These are phyloP conservation scores for Eimeria praecox DNA, from an alignment of 169 alveolate genomes.

Conservation along the genomic window DNA sequence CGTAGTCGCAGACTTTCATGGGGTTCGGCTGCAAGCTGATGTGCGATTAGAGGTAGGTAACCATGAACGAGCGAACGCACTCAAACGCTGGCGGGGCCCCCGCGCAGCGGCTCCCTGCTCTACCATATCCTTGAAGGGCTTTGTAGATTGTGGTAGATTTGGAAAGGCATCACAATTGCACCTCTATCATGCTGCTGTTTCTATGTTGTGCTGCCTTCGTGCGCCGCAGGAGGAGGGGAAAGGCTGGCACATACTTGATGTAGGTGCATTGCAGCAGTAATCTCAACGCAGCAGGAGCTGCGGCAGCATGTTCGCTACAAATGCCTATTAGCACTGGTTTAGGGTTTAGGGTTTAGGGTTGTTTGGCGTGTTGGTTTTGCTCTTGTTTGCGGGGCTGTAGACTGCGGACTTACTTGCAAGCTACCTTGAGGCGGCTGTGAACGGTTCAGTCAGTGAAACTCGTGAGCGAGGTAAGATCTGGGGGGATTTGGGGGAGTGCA, in stretches of 20 bases:
- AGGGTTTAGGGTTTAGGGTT: neutral
- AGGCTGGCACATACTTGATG: neutral
- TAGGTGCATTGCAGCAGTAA: neutral
- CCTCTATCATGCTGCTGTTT: neutral
- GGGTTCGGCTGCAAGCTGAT: slow-evolving; percentile 3
- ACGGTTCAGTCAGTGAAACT: slow-evolving; percentile 1
- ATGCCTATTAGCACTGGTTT: neutral
- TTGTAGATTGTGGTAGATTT: too few relatives aligned
- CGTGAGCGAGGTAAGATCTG: neutral
- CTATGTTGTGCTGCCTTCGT: neutral
- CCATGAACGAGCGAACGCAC: neutral
- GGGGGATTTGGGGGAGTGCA: neutral
- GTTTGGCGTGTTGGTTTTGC: neutral
- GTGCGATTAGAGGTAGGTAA: slow-evolving; percentile 6
- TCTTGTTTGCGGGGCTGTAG: neutral
- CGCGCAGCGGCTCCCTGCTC: neutral
- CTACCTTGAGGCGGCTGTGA: slow-evolving; percentile 6
- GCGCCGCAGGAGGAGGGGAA: slow-evolving; percentile 29
- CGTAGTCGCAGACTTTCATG: neutral
- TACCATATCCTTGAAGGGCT: neutral
- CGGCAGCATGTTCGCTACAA: neutral
- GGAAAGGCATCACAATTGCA: neutral
- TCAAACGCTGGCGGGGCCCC: neutral
- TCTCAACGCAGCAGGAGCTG: neutral
- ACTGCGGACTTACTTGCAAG: neutral